Conservation (phyloP, 495 filamentous ascomycete species). For the Letharia lupina region DNA sequence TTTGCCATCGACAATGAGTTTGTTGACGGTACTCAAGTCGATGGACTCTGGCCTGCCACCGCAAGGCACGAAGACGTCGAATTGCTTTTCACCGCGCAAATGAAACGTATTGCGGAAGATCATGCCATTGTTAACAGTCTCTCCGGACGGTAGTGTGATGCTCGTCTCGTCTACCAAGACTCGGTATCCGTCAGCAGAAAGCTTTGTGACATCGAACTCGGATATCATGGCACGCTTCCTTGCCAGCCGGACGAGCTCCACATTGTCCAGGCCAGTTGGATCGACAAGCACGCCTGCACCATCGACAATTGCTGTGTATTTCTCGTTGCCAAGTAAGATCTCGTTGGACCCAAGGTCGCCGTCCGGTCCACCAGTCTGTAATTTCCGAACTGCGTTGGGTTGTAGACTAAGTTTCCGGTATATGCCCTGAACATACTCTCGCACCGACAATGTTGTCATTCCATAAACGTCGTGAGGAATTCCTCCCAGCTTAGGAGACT, state of each 20-base stretch:
- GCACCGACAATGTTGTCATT: slow-evolving; percentile 95
- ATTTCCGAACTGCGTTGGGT: slow-evolving; percentile 70
- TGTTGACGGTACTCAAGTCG: slow-evolving; percentile 74
- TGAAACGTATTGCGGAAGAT: slow-evolving; percentile 97
- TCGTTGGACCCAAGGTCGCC: slow-evolving; percentile 97
- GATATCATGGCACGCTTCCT: slow-evolving; percentile 84
- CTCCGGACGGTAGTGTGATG: slow-evolving; percentile 74
- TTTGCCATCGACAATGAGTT: slow-evolving; percentile 79
- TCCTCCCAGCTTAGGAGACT: slow-evolving; percentile 89
- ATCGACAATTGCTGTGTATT: slow-evolving; percentile 87
- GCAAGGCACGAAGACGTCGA: slow-evolving; percentile 90
- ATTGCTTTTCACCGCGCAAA: slow-evolving; percentile 63
- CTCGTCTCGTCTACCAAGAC: slow-evolving; percentile 90
- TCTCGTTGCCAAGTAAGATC: slow-evolving; percentile 90
- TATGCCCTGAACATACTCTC: slow-evolving; percentile 91
- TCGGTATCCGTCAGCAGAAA: slow-evolving; percentile 81
- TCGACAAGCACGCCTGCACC: slow-evolving; percentile 92
- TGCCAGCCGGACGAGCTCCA: slow-evolving; percentile 76
- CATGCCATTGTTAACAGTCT: slow-evolving; percentile 82
- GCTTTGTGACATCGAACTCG: slow-evolving; percentile 74
- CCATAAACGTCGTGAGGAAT: slow-evolving; percentile 95
- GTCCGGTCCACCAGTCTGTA: slow-evolving; percentile 96
- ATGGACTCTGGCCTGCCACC: slow-evolving; percentile 96
- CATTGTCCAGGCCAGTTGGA: slow-evolving; percentile 75
- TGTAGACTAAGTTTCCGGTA: slow-evolving; percentile 91